Conservation (phyloP, 169 alveolate genomes). For the Cryptosporidium sp. region DNA sequence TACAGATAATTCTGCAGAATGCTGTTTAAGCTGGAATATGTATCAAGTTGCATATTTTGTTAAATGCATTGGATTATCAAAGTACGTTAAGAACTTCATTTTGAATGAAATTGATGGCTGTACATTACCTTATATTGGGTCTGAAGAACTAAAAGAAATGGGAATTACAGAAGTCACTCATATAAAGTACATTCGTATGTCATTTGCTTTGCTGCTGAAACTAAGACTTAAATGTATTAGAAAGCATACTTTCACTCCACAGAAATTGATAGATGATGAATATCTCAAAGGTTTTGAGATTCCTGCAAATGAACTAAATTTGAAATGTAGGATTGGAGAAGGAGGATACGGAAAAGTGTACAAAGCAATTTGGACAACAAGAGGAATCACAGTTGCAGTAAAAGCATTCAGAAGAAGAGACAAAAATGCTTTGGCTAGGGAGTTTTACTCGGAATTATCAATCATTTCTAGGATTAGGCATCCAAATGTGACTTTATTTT, state of each 20-base stretch:
- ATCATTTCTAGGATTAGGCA: slow-evolving; percentile 84
- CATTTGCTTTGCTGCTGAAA: slow-evolving; percentile 75
- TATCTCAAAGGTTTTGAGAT: slow-evolving; percentile 72
- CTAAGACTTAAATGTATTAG: slow-evolving; percentile 78
- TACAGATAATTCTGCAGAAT: slow-evolving; percentile 75
- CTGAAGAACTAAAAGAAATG: slow-evolving; percentile 76
- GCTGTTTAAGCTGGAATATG: slow-evolving; percentile 78
- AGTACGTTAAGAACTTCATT: slow-evolving; percentile 75
- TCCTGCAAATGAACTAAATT: slow-evolving; percentile 76
- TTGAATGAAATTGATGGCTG: slow-evolving; percentile 79
- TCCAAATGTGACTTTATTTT: slow-evolving; percentile 84
- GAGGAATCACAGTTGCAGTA: slow-evolving; percentile 81
- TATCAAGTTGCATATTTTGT: slow-evolving; percentile 78
- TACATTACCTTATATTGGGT: slow-evolving; percentile 77
- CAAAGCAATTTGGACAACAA: slow-evolving; percentile 82
- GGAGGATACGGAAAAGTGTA: slow-evolving; percentile 89
- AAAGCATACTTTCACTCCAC: slow-evolving; percentile 70
- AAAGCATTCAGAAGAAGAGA: slow-evolving; percentile 79
- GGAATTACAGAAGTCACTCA: slow-evolving; percentile 74
- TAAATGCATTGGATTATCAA: slow-evolving; percentile 77
- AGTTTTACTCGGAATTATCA: slow-evolving; percentile 83
- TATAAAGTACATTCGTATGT: slow-evolving; percentile 71
- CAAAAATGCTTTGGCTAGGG: slow-evolving; percentile 77
- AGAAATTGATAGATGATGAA: slow-evolving; percentile 61
- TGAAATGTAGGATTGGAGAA: slow-evolving; percentile 82